Base-by-base conservation (phyloP, 2,329 filamentous ascomycete species). In the Epicoccum nigrum region DNA sequence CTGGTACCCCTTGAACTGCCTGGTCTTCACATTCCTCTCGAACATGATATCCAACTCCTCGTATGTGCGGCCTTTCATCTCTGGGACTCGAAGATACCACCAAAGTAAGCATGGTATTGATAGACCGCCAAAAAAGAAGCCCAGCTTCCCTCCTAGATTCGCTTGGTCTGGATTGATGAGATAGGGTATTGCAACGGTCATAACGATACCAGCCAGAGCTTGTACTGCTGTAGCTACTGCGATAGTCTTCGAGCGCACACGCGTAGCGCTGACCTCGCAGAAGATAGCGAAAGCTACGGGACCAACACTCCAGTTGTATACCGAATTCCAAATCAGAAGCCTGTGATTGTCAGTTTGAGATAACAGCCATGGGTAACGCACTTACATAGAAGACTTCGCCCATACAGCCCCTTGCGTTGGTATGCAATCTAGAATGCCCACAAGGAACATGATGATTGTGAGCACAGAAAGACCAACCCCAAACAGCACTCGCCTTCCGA, bases 211-310 rank as follows among this genome's bases (percentile, higher is more conserved):
- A 7, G 72, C 54, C 4, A 72, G 51, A 17, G 74, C 70, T 47
- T 77, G 75, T 1, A 65, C 65, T 19, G 71, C 74, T 1, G 75
- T 75, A 1, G 88, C 90, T 3, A 95, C 81, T 1, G 92, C 90
- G 33, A 94, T 87, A 0, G 91, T 94, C 90, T 69, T 92, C 87
- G 32, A 96, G 80, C 7, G 90, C 82, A 54, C 51, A 4, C 51
- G n/a, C 87, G 83, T 1, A 89, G 90, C 1, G 89, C 90, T 31
- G 93, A 74, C 72, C 95, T 54, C 91, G 1, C 88, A 83, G 3
- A 95, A 90, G 7, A 95, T 82, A 0, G 89, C 92, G 75, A 93
- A 96, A 70, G 88, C 90, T 4, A 95, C 89, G 0, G 90, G 92
- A 19, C 91, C 91, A 33, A 95, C 90, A 0, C 88, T 88, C 38